phyloP scores from a whole-genome alignment of 225 moss, liverwort and hornwort species.

The Marchantia polymorpha region DNA sequence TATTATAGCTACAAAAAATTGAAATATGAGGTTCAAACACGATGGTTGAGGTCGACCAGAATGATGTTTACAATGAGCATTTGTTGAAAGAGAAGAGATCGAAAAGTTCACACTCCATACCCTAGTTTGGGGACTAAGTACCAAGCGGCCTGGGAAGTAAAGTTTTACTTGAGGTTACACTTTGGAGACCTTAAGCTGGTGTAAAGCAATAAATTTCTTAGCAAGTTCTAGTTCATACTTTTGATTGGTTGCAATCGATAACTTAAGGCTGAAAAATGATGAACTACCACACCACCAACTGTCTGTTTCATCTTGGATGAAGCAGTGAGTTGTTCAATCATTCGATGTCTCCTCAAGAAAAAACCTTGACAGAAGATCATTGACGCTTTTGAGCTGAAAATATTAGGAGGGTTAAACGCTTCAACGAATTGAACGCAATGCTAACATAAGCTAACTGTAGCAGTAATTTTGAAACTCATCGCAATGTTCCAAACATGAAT shows the following conservation, averaged over 20 bases:
- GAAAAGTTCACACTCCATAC: conserved; percentile 42
- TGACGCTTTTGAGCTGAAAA: conserved; percentile 58
- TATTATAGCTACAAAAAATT: too few species aligned
- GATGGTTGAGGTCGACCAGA: conserved; percentile 35
- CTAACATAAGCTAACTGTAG: conserved; percentile 60
- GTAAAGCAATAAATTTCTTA: conserved; percentile 37
- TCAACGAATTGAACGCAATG: conserved; percentile 45
- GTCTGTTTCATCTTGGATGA: conserved; percentile 23
- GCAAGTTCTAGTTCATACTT: conserved; percentile 62
- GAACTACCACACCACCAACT: conserved; percentile 35
- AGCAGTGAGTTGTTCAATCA: conserved; percentile 41
- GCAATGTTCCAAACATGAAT: conserved; percentile 67
- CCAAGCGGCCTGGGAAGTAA: conserved; percentile 85
- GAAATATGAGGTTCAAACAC: too few species aligned
- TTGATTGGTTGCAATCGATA: conserved; percentile 65
- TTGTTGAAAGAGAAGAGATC: conserved; percentile 39
- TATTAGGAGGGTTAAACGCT: conserved; percentile 53
- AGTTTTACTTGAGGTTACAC: conserved; percentile 52
- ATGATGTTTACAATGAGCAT: conserved; percentile 33
- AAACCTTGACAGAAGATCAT: conserved; percentile 56
- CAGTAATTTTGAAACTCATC: conserved; percentile 72
- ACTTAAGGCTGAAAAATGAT: conserved; percentile 61
- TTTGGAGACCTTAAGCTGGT: conserved; percentile 42
- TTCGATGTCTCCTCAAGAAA: conserved; percentile 47
- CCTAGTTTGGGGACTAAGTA: conserved; percentile 39